Evolutionary conservation across 2,329 filamentous ascomycete species (phyloP).

Genomic region (Aspergillus fijiensis): DNA sequence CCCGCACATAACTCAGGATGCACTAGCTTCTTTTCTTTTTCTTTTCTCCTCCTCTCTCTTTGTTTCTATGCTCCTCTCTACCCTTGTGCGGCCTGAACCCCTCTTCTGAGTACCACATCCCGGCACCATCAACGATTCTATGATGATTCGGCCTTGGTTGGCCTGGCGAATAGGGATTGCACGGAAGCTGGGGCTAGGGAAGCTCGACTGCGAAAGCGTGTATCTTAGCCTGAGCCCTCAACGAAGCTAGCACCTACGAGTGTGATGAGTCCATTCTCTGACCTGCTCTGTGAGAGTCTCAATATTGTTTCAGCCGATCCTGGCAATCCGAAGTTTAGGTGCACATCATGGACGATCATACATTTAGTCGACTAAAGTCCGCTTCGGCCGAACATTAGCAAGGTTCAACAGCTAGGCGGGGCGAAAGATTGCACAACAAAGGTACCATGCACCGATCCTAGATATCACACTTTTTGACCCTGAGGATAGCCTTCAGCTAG

Average conservation of each 20-base stretch:
- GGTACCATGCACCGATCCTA: neutral
- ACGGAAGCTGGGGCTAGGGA: too few relatives aligned
- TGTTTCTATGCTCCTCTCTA: too few relatives aligned
- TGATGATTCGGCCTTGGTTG: too few relatives aligned
- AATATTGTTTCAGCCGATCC: neutral
- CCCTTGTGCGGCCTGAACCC: too few relatives aligned
- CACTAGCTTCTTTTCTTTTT: too few relatives aligned
- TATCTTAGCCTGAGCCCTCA: too few relatives aligned
- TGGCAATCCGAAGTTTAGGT: neutral
- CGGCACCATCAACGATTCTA: too few relatives aligned
- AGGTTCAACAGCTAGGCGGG: neutral
- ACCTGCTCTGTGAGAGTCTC: neutral
- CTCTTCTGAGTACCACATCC: too few relatives aligned
- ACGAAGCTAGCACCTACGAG: neutral
- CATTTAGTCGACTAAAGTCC: neutral
- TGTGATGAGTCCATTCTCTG: neutral
- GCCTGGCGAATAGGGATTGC: too few relatives aligned
- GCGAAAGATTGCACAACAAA: neutral
- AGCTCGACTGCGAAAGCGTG: too few relatives aligned
- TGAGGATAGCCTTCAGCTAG: neutral
- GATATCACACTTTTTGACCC: neutral
- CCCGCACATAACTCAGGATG: too few relatives aligned
- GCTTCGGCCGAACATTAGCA: neutral
- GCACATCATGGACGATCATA: neutral
- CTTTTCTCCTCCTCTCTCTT: too few relatives aligned